Evolutionary conservation across 805 yeast species (phyloP).

Genomic region (Starmera pachycereana): DNA sequence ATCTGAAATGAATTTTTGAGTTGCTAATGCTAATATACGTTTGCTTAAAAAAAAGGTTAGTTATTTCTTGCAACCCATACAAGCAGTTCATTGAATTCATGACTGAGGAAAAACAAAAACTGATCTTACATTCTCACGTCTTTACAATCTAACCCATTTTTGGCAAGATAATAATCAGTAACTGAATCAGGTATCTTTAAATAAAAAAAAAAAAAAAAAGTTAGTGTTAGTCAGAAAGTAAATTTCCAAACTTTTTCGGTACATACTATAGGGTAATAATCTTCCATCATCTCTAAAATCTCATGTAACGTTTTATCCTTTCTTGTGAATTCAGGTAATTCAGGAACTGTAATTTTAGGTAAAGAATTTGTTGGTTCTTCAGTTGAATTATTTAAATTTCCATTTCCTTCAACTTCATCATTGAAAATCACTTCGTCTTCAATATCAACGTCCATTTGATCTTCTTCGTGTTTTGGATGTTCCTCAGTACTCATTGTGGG

Average conservation of each 20-base stretch:
- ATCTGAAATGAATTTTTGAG: constrained; percentile 91
- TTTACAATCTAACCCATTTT: constrained; percentile 74
- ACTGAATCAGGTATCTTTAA: constrained; percentile 91
- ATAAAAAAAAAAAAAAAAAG: background rate
- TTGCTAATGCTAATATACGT: constrained; percentile 82
- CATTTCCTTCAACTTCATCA: constrained; percentile 6
- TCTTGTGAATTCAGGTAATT: constrained; percentile 57
- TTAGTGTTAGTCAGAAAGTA: too few species aligned
- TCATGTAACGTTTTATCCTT: constrained; percentile 80
- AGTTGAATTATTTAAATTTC: constrained; percentile 7
- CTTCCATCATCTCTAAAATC: constrained; percentile 81
- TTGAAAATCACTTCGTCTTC: constrained; percentile 2
- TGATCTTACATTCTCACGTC: constrained; percentile 46
- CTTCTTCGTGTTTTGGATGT: background rate
- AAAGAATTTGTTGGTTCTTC: constrained; percentile 8
- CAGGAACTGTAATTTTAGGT: constrained; percentile 18
- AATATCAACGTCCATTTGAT: background rate
- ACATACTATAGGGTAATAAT: constrained; percentile 67
- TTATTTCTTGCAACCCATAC: too few species aligned
- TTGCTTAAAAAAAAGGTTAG: constrained; percentile 26
- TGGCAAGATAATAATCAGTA: constrained; percentile 80
- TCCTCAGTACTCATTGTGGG: background rate
- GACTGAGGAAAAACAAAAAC: too few species aligned
- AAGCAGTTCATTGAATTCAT: too few species aligned
- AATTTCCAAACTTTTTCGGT: too few species aligned